Conservation (phyloP, 345 rosid genomes). For the Heritiera littoralis region DNA sequence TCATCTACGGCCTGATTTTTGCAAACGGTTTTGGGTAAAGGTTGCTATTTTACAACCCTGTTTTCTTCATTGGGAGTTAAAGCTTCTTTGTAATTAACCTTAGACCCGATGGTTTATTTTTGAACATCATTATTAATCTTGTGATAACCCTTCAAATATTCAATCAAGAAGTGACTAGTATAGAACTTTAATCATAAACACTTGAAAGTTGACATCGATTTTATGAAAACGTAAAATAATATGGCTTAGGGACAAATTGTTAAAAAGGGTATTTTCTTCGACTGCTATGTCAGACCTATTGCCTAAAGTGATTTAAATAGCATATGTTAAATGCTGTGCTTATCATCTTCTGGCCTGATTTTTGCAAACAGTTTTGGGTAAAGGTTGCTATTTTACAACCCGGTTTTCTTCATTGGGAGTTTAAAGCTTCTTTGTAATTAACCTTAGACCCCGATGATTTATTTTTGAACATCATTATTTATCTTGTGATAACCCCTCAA, state of each 20-base stretch:
- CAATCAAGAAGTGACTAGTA: background rate
- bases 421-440: background rate
- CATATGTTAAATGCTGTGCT: background rate
- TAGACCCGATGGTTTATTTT: background rate
- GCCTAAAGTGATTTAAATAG: background rate
- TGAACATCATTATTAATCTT: background rate
- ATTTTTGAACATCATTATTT: background rate
- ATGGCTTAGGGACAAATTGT: background rate
- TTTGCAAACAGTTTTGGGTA: background rate
- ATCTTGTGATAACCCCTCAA: background rate
- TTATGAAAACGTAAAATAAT: background rate
- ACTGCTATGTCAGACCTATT: background rate
- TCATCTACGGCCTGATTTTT: slow-evolving; percentile 1
- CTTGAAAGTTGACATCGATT: background rate
- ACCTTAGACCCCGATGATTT: background rate
- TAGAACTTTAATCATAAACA: background rate
- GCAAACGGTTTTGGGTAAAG: background rate
- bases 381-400: background rate
- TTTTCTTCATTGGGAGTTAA: background rate
- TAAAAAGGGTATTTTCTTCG: background rate
- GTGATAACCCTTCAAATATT: background rate
- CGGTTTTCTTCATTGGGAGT: background rate
- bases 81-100: background rate
- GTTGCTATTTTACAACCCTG: too few species aligned
- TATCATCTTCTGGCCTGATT: slow-evolving; percentile 5